These are phyloP conservation scores for Filobasidium uniguttulatum DNA, from an alignment of 1,284 basidiomycete genomes.

Conservation along the genomic window DNA sequence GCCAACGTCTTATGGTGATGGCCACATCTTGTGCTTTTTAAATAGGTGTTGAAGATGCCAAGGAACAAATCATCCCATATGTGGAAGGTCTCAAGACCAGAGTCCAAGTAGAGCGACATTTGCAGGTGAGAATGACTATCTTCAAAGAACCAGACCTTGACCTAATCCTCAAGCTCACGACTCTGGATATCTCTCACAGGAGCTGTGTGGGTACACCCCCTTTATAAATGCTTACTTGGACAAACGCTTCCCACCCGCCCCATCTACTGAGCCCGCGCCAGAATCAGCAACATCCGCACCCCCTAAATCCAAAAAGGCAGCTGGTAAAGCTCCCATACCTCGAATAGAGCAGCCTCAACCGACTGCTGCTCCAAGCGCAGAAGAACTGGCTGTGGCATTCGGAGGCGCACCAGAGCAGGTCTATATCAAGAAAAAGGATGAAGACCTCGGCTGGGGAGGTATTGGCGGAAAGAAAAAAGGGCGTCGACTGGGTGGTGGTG, in stretches of 20 bases:
- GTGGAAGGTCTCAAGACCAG: background rate
- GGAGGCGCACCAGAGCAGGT: background rate
- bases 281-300: too few relatives aligned
- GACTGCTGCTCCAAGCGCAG: background rate
- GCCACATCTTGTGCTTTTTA: background rate
- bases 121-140: background rate
- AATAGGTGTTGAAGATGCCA: background rate
- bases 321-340: too few relatives aligned
- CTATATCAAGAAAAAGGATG: background rate
- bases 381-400: background rate
- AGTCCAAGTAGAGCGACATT: background rate
- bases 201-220: background rate
- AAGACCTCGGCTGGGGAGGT: background rate
- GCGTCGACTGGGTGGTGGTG: background rate
- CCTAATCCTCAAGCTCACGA: background rate
- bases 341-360: too few relatives aligned
- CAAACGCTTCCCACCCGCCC: background rate
- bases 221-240: background rate
- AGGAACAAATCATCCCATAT: slow-evolving; percentile 1
- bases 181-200: background rate
- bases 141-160: background rate
- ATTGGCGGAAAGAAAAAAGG: background rate
- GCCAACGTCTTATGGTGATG: background rate
- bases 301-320: too few relatives aligned
- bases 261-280: too few relatives aligned